Conservation (phyloP, 768 basidiomycete species). For the Tylopilus vinaceipallidus region DNA sequence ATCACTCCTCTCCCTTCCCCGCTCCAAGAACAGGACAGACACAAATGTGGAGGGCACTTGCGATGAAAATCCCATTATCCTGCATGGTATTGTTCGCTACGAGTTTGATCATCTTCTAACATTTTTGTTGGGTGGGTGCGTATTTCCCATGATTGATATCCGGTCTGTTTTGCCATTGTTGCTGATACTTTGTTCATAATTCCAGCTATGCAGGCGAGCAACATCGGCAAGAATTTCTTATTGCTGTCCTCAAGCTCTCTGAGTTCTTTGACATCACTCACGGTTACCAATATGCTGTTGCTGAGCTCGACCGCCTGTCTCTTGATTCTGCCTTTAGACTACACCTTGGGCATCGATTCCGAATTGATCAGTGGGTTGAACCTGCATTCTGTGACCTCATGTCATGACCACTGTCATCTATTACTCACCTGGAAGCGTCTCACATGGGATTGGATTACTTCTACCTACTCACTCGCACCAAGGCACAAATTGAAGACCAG, state of each 20-base stretch:
- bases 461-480: not conserved
- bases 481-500: not conserved
- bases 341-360: constrained; percentile 2
- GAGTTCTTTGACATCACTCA: constrained; percentile 1
- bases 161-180: no score
- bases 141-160: no score
- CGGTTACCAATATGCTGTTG: constrained; percentile 5
- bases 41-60: not conserved
- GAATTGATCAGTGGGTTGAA: constrained; percentile 11
- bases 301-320: not conserved
- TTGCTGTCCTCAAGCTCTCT: constrained; percentile 3
- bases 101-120: constrained; percentile 3
- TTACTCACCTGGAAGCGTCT: not conserved
- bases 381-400: constrained; percentile 4
- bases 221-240: not conserved
- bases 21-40: not conserved
- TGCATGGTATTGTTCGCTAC: not conserved
- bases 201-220: constrained; percentile 9
- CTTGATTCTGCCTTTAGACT: not conserved
- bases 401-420: constrained; percentile 3
- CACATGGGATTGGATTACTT: constrained; percentile 4
- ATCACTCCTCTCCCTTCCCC: not conserved
- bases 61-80: constrained; percentile 5
- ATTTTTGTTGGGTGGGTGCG: not conserved
- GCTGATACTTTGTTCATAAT: no score